phyloP scores from a whole-genome alignment of 2,329 filamentous ascomycete genomes.

The Cladosporium sp. region DNA sequence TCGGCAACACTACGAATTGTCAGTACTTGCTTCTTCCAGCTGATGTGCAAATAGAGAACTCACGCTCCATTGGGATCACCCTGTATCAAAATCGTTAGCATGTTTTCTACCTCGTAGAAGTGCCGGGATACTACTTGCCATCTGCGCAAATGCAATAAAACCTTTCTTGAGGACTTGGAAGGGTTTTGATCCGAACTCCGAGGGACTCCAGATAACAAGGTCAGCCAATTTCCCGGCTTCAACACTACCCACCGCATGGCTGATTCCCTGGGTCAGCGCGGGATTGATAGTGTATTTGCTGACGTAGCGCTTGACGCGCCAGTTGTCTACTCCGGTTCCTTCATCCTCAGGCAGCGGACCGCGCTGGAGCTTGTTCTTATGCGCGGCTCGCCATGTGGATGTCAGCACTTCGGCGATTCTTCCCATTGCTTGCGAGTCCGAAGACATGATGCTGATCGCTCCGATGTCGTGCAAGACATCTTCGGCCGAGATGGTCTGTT shows the following conservation, averaged over 20 bases:
- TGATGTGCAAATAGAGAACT: not conserved
- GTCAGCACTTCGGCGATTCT: conserved; percentile 88
- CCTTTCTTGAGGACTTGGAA: conserved; percentile 78
- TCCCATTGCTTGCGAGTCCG: conserved; percentile 93
- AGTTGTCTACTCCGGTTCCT: conserved; percentile 78
- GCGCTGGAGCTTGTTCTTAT: conserved; percentile 89
- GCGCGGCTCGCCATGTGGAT: conserved; percentile 90
- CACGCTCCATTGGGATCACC: not conserved
- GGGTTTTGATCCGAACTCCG: conserved; percentile 84
- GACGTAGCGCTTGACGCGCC: conserved; percentile 83
- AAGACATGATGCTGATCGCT: conserved; percentile 94
- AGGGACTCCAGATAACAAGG: conserved; percentile 80
- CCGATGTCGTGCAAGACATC: conserved; percentile 90
- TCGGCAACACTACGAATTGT: not conserved
- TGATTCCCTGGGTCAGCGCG: conserved; percentile 83
- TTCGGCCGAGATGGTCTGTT: conserved; percentile 91
- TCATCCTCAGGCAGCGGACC: conserved; percentile 74
- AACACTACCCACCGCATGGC: conserved; percentile 78
- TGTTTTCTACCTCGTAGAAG: no score
- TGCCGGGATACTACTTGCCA: conserved; percentile 56
- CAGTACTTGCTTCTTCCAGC: not conserved
- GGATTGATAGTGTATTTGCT: conserved; percentile 96
- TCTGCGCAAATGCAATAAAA: conserved; percentile 75
- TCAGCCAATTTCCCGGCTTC: conserved; percentile 87
- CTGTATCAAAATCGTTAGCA: not conserved